Evolutionary conservation across 768 basidiomycete species (phyloP).

Genomic region (Pleurotus djamor): DNA sequence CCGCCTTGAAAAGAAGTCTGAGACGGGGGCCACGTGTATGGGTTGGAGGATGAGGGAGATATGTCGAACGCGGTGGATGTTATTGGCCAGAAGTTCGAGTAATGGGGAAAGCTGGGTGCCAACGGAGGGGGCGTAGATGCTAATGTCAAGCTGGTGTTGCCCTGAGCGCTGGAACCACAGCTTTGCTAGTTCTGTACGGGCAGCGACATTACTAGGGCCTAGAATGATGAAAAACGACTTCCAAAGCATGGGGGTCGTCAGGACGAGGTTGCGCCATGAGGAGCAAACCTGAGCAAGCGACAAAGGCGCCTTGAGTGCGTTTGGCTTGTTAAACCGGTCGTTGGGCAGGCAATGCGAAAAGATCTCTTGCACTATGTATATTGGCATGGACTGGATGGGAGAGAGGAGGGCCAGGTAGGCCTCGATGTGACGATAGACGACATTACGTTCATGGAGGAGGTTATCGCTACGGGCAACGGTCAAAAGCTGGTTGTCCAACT

Average conservation of each 20-base stretch:
- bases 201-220: conserved; percentile 8
- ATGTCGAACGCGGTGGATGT: conserved; percentile 14
- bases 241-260: conserved; percentile 19
- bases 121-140: conserved; percentile 12
- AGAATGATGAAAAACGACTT: conserved; percentile 15
- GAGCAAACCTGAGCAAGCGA: conserved; percentile 19
- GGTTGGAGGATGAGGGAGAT: conserved; percentile 14
- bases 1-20: conserved; percentile 9
- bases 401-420: conserved; percentile 1
- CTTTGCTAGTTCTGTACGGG: conserved; percentile 14
- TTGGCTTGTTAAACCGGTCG: conserved; percentile 13
- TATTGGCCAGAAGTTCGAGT: conserved; percentile 9
- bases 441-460: neutral
- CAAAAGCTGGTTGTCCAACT: neutral
- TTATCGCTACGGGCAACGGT: neutral
- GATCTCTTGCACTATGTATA: conserved; percentile 20
- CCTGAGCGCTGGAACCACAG: conserved; percentile 17
- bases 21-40: conserved; percentile 1
- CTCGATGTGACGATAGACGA: neutral
- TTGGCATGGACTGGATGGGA: conserved; percentile 15
- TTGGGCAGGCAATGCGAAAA: conserved; percentile 16
- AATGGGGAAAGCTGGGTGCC: conserved; percentile 13
- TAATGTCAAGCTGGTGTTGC: conserved; percentile 13
- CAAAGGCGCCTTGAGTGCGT: conserved; percentile 14
- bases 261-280: conserved; percentile 16